These are phyloP conservation scores for Ocimum tenuiflorum DNA, from an alignment of 257 asterid species.

Conservation along the genomic window DNA sequence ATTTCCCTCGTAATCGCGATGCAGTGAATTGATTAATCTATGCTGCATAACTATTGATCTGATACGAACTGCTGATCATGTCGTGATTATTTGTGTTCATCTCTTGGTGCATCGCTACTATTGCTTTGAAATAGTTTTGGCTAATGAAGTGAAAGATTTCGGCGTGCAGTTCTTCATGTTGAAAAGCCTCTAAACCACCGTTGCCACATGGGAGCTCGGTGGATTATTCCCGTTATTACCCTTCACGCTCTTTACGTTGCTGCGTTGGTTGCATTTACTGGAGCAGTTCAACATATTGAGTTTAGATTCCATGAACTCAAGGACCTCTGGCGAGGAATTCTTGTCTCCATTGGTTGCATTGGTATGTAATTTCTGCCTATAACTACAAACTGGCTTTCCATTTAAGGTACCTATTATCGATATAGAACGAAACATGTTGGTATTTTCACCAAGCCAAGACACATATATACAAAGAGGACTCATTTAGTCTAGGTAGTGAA, in stretches of 20 bases:
- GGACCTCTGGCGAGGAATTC: conserved; percentile 80
- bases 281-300: conserved; percentile 66
- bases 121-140: neutral
- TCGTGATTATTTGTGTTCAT: too few relatives aligned
- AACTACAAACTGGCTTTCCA: too few relatives aligned
- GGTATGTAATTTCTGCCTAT: conserved; percentile 35
- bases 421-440: too few relatives aligned
- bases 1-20: neutral
- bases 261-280: conserved; percentile 61
- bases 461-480: too few relatives aligned
- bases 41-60: neutral
- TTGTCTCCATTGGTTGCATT: conserved; percentile 53
- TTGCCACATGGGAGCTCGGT: conserved; percentile 68
- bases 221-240: conserved; percentile 54
- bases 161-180: conserved; percentile 51
- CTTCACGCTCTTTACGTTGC: conserved; percentile 65
- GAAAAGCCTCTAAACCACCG: conserved; percentile 60
- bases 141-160: conserved; percentile 9
- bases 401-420: too few relatives aligned
- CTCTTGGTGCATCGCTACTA: neutral
- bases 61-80: too few relatives aligned
- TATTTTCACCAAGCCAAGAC: too few relatives aligned
- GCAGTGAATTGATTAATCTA: neutral
- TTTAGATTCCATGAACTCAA: conserved; percentile 81
- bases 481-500: too few relatives aligned